Evolutionary conservation across 2,329 filamentous ascomycete genomes (phyloP).

Genomic region (Daldinia eschscholtzii): DNA sequence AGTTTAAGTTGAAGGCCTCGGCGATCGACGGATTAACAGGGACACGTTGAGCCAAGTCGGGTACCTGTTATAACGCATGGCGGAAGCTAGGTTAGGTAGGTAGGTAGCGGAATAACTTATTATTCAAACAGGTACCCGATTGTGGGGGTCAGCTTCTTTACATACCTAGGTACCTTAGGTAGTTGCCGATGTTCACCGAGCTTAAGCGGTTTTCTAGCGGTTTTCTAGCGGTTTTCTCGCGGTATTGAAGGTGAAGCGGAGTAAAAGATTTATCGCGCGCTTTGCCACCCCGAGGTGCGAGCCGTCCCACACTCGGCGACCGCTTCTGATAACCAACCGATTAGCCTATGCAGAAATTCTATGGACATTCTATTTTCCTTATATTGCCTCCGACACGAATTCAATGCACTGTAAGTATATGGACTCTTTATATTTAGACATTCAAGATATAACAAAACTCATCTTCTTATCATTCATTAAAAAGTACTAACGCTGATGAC

Average conservation of each 20-base stretch:
- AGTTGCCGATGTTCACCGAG: not conserved
- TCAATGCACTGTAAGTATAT: not conserved
- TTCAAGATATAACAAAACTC: not conserved
- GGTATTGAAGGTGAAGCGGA: not conserved
- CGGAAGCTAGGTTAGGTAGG: constrained; percentile 1
- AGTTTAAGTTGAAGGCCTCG: no score
- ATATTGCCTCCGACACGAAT: not conserved
- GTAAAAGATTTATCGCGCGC: not conserved
- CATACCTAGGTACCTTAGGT: no score
- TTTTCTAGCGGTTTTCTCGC: no score
- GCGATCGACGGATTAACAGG: no score
- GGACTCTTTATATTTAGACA: not conserved
- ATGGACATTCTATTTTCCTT: not conserved
- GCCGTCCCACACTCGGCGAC: constrained; percentile 7
- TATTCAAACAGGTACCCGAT: no score
- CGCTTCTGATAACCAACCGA: not conserved
- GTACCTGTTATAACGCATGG: not conserved
- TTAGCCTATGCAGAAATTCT: not conserved
- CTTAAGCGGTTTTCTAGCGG: not conserved
- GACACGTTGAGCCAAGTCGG: not conserved
- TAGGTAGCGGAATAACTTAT: no score
- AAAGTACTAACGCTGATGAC: no score
- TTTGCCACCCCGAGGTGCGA: constrained; percentile 18
- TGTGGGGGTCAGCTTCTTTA: not conserved
- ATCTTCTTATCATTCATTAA: not conserved